These are phyloP conservation scores for Cajanus cajan DNA, from an alignment of 306 rosid genomes.

Conservation along the genomic window DNA sequence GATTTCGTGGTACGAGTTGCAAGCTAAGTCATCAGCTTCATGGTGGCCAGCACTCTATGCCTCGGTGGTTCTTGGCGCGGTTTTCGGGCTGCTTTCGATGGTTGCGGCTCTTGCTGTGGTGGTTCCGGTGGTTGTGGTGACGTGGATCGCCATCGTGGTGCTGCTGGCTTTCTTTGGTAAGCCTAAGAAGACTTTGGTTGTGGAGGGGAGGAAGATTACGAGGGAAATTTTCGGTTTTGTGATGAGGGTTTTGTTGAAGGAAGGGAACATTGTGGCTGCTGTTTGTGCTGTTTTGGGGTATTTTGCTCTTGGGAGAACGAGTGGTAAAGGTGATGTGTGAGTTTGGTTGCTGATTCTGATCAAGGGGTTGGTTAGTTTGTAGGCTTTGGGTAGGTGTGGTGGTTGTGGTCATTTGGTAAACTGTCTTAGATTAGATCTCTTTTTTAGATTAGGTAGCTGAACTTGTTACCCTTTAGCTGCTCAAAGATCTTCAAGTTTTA, in stretches of 20 bases:
- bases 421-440: background rate
- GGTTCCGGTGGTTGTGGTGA: slow-evolving; percentile 64
- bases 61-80: slow-evolving; percentile 63
- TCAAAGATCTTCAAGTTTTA: background rate
- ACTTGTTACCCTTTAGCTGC: background rate
- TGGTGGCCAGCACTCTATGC: slow-evolving; percentile 74
- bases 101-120: slow-evolving; percentile 66
- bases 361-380: background rate
- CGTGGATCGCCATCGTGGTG: slow-evolving; percentile 71
- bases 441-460: background rate
- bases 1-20: slow-evolving; percentile 55
- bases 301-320: slow-evolving; percentile 57
- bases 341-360: background rate
- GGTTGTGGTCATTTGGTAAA: slow-evolving; percentile 6
- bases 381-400: background rate
- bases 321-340: slow-evolving; percentile 26
- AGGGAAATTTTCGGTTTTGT: slow-evolving; percentile 55
- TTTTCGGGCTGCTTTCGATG: slow-evolving; percentile 72
- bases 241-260: slow-evolving; percentile 63
- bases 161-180: slow-evolving; percentile 73
- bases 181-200: slow-evolving; percentile 62
- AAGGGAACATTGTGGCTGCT: slow-evolving; percentile 77
- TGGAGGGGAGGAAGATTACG: slow-evolving; percentile 75
- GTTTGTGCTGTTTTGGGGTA: slow-evolving; percentile 71
- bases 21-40: slow-evolving; percentile 28